Evolutionary conservation across 148 eudicot species (phyloP).

Genomic region (Vaccinium darrowii): DNA sequence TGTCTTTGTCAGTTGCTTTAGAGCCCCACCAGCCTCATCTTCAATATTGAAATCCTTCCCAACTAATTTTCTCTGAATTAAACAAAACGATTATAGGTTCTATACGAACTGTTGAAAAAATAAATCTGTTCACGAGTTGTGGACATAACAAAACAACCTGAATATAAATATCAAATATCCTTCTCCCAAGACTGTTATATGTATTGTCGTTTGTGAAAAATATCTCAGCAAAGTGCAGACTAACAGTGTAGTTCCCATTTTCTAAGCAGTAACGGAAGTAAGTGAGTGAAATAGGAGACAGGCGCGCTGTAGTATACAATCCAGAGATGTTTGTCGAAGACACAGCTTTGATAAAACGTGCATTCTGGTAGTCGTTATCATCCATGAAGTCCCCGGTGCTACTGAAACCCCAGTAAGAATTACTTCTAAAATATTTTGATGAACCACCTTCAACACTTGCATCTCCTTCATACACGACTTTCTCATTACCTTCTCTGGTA

Average conservation of each 20-base stretch:
- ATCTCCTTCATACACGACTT: slow-evolving; percentile 63
- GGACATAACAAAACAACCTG: slow-evolving; percentile 47
- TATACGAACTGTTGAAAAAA: neutral
- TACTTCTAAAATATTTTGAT: slow-evolving; percentile 37
- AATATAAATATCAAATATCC: slow-evolving; percentile 70
- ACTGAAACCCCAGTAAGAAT: slow-evolving; percentile 66
- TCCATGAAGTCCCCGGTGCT: slow-evolving; percentile 79
- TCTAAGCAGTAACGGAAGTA: slow-evolving; percentile 73
- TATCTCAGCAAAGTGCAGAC: slow-evolving; percentile 75
- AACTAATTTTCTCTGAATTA: slow-evolving; percentile 51
- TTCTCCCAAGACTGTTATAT: slow-evolving; percentile 62
- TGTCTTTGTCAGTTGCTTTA: slow-evolving; percentile 31
- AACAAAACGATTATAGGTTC: neutral
- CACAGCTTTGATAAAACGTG: slow-evolving; percentile 22
- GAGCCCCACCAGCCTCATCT: slow-evolving; percentile 58
- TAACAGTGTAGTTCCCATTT: slow-evolving; percentile 57
- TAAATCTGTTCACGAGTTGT: neutral
- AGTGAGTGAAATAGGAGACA: slow-evolving; percentile 61
- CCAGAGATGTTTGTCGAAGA: slow-evolving; percentile 24
- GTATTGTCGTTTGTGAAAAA: slow-evolving; percentile 49
- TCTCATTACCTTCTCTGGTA: slow-evolving; percentile 28
- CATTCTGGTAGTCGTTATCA: slow-evolving; percentile 38
- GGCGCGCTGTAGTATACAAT: slow-evolving; percentile 56
- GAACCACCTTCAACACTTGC: slow-evolving; percentile 46
- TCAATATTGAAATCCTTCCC: slow-evolving; percentile 60